These are phyloP conservation scores for Durotheca rogersii DNA, from an alignment of 495 filamentous ascomycete genomes.

Conservation along the genomic window DNA sequence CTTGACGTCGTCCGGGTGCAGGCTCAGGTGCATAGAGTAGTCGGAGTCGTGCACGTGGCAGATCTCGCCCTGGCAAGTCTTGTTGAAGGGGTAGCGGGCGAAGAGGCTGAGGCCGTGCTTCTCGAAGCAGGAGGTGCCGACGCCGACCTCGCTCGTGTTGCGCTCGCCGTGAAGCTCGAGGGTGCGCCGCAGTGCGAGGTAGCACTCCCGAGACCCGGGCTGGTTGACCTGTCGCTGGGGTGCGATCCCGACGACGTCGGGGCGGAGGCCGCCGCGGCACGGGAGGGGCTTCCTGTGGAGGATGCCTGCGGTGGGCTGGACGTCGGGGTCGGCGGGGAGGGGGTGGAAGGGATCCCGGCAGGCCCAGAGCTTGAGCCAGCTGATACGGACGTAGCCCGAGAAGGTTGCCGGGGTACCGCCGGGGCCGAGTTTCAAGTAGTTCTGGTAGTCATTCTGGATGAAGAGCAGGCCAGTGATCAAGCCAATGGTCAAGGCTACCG, in stretches of 20 bases:
- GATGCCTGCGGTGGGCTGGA: constrained; percentile 41
- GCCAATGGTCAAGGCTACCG: constrained; percentile 51
- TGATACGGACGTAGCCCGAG: constrained; percentile 69
- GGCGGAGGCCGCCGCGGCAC: constrained; percentile 61
- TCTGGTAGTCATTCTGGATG: constrained; percentile 71
- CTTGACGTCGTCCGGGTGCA: constrained; percentile 77
- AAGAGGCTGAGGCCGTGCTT: constrained; percentile 78
- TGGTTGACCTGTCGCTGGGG: constrained; percentile 78
- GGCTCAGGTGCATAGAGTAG: constrained; percentile 69
- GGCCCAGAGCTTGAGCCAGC: constrained; percentile 57
- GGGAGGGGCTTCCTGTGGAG: constrained; percentile 49
- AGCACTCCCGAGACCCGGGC: constrained; percentile 52
- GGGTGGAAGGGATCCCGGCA: constrained; percentile 58
- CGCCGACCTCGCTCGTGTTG: constrained; percentile 54
- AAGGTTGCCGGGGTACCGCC: constrained; percentile 78
- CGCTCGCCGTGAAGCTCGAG: constrained; percentile 52
- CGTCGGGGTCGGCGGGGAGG: constrained; percentile 38
- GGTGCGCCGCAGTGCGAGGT: constrained; percentile 48
- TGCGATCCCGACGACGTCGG: constrained; percentile 69
- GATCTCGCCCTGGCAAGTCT: constrained; percentile 72
- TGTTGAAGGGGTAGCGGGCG: constrained; percentile 58
- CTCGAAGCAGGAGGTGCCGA: constrained; percentile 72
- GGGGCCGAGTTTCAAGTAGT: constrained; percentile 75
- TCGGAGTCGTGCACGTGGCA: constrained; percentile 78
- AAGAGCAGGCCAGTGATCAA: constrained; percentile 54